Percentiles rank a stretch among this genome's conserved stretches.
Evolutionary conservation across 2,329 filamentous ascomycete genomes (phyloP).

Genomic region (Fusarium duplospermum): DNA sequence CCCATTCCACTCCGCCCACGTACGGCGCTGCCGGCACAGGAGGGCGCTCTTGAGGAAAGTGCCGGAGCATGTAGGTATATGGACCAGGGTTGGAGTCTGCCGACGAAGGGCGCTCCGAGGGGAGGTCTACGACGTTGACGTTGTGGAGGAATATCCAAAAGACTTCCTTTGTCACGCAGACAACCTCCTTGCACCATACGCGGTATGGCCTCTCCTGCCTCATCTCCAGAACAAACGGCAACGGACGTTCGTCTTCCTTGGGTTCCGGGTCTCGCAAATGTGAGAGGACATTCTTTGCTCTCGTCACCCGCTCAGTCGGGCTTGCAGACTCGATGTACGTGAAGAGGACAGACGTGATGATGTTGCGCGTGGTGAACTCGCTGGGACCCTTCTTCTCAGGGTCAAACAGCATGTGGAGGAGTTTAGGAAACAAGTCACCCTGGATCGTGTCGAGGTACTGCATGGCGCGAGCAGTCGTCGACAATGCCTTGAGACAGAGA

Average conservation of each 20-base stretch:
- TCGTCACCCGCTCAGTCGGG: conserved; percentile 69
- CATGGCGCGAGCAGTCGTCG: conserved; percentile 88
- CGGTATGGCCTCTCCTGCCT: conserved; percentile 88
- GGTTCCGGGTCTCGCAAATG: conserved; percentile 85
- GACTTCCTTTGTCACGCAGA: conserved; percentile 94
- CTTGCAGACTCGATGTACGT: conserved; percentile 82
- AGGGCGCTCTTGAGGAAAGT: conserved; percentile 87
- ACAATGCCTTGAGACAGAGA: conserved; percentile 92
- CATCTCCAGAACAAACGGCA: conserved; percentile 92
- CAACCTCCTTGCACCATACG: conserved; percentile 92
- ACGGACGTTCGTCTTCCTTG: conserved; percentile 78
- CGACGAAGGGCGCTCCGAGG: conserved; percentile 53
- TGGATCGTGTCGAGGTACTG: conserved; percentile 85
- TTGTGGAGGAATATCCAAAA: conserved; percentile 99
- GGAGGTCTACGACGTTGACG: conserved; percentile 83
- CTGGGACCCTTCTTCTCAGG: conserved; percentile 98
- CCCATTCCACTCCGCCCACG: conserved; percentile 97
- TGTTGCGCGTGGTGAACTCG: conserved; percentile 92
- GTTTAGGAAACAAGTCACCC: conserved; percentile 82
- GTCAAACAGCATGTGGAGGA: conserved; percentile 92
- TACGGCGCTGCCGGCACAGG: conserved; percentile 95
- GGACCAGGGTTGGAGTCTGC: conserved; percentile 49
- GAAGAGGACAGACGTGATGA: conserved; percentile 90
- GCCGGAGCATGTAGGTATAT: conserved; percentile 72
- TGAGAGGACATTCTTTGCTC: conserved; percentile 78